These are phyloP conservation scores for Allomyces macrogynus DNA, from an alignment of 192 early-diverging fungal genomes.

Conservation along the genomic window DNA sequence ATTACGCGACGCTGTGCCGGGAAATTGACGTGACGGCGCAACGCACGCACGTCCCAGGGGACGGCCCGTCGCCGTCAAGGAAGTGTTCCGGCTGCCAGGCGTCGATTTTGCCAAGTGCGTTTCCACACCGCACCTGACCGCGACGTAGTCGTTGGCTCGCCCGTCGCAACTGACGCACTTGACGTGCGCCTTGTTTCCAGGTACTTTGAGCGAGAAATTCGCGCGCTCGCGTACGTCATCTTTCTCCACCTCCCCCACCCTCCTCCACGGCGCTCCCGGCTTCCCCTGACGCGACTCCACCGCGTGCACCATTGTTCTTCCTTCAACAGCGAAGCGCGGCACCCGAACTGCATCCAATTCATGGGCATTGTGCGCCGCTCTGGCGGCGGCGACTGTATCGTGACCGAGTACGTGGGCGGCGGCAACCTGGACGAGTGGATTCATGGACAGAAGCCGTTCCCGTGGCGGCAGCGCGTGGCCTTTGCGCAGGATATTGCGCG, in stretches of 20 bases:
- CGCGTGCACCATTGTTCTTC: no score
- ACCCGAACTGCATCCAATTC: neutral
- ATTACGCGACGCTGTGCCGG: no score
- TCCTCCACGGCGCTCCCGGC: no score
- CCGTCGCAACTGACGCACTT: no score
- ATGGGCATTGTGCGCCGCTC: neutral
- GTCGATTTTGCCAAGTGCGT: neutral
- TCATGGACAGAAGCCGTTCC: neutral
- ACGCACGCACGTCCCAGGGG: neutral
- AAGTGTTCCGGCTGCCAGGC: neutral
- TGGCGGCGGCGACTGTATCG: neutral
- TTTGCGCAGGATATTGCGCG: conserved; percentile 4
- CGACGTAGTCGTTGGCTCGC: no score
- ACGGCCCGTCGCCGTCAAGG: neutral
- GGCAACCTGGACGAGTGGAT: neutral
- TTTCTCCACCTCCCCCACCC: no score
- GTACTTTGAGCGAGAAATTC: neutral
- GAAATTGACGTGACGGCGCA: no score
- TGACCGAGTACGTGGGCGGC: neutral
- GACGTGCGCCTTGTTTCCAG: no score
- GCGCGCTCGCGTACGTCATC: neutral
- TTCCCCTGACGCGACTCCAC: no score
- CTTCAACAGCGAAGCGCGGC: neutral
- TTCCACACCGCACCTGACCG: no score
- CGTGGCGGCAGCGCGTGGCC: conserved; percentile 1